Base-by-base conservation (phyloP, 805 yeast species). In the Nakazawaea holstii region DNA sequence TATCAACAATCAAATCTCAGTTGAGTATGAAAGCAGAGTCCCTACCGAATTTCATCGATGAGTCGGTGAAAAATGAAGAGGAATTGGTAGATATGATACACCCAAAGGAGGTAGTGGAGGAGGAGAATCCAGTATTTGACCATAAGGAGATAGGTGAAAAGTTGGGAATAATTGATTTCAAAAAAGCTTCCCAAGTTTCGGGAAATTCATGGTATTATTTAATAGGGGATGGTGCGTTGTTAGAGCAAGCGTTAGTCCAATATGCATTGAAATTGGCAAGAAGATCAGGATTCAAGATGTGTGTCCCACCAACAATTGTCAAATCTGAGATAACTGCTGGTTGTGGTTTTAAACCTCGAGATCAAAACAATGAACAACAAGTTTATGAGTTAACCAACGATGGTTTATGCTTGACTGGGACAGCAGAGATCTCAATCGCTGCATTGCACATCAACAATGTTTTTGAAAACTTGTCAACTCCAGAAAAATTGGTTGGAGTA, bases 261-360 rank as follows among this genome's bases (percentile, higher is more conserved):
- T 90, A 82, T 61, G 84, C 95, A 0, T 62, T 92, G 44, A 68
- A 76, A 31, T 64, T 71, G 46, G 96, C 97, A 3, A 68, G 87
- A 39, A 56, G 66, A 40, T 59, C 70, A 8, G 96, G 95, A 0
- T 94, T 87, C 66, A 64, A 65, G 31, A 76, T 84, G 75, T 79
- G 83, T 8, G 63, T 79, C 9, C 97, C 98, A 0, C 99, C 99
- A 1, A 78, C 95, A 0, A 78, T 94, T 13, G 96, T 91, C 2
- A 79, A 85, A 54, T 69, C 80, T 15, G 95, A 87, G 52, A 70
- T 88, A 5, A 80, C 91, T 0, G 70, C 74, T 53, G 97, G 97
- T 0, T 94, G 99, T 69, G 99, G 99, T 0, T 94, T 91, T 68
- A 81, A 84, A 58, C 99, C 99, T 10, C 78, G 95, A 50, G 98